phyloP scores from a whole-genome alignment of 2,329 filamentous ascomycete species.

The Gaeumannomyces tritici region DNA sequence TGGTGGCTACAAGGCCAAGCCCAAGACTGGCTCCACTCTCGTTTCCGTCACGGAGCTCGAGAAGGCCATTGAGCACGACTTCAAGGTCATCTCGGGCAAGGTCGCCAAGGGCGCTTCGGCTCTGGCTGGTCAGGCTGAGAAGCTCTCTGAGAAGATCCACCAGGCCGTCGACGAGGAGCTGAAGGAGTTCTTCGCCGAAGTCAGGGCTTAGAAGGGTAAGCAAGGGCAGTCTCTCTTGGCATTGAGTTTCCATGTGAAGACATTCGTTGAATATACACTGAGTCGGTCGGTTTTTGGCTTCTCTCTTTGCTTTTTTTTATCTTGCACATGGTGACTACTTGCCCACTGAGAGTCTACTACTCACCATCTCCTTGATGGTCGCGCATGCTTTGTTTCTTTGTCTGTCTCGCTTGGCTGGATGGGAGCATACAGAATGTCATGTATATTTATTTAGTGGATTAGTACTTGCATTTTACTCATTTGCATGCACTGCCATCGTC shows the following conservation, averaged over 20 bases:
- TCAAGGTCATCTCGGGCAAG: conserved; percentile 51
- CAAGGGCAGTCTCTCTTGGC: neutral
- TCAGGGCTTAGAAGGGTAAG: neutral
- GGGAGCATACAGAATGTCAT: neutral
- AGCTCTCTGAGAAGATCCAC: conserved; percentile 55
- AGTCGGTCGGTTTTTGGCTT: neutral
- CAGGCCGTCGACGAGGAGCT: conserved; percentile 52
- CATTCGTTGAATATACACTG: neutral
- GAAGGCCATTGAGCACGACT: conserved; percentile 47
- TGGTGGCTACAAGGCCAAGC: conserved; percentile 57
- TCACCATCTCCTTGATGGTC: neutral
- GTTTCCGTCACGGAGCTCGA: conserved; percentile 49
- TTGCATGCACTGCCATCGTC: too few species aligned
- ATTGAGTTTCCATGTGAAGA: neutral
- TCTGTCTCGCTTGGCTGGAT: neutral
- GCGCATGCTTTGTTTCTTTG: too few species aligned
- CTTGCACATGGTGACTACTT: neutral
- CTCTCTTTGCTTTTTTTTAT: neutral
- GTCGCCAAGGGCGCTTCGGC: conserved; percentile 43
- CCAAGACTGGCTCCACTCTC: conserved; percentile 26
- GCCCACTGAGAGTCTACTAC: neutral
- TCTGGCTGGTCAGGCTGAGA: conserved; percentile 46
- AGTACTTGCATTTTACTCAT: neutral
- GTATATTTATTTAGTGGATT: neutral
- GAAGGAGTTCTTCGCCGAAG: conserved; percentile 47